Base-by-base conservation (phyloP, 2,329 filamentous ascomycete genomes). In the Fusarium sp. region DNA sequence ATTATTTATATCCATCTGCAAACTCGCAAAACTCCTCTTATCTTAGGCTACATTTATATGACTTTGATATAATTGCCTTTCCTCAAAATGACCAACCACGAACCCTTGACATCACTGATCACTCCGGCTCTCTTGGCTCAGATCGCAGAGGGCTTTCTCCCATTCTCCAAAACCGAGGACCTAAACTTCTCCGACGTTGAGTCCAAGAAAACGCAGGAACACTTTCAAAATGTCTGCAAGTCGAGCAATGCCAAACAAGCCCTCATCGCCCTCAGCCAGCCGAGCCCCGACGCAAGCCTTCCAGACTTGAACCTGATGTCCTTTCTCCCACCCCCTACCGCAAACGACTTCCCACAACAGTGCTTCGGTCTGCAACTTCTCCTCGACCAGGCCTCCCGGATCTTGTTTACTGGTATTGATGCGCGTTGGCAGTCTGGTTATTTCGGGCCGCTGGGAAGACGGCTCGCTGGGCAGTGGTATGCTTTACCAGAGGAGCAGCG, bases 401-500 rank as follows among this genome's bases (percentile, higher is more conserved):
- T 64, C 11, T 9, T 64, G 2, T 12, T 64, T 0, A 13, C 20
- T 0, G 59, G 44, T 0, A 11, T 64, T 4, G 61, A 64, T 13
- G 37, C 24, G 2, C 59, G 61, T 10, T 64, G 61, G 59, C 49
- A 64, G 4, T 45, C 47, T 25, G 61, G 34, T 0, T 64, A 64
- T 6, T 64, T 64, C 7, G 61, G 59, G 1, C 59, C 24, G 0
- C 14, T 64, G 1, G 51, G 42, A 9, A 27, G 61, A 7, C 44
- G 5, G 0, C 44, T 64, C 9, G 37, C 59, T 3, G 61, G 59
- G 1, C 61, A 49, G 8, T 64, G 61, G 61, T 29, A 44, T 16
- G 51, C 30, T 14, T 22, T 64, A 7, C 37, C 49, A 5, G 16
- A 34, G 3, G 12, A 37, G 7, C 37, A 49, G 12, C 44, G 41